These are phyloP conservation scores for Pleurotus salmoneostramineus DNA, from an alignment of 768 basidiomycete genomes.

Conservation along the genomic window DNA sequence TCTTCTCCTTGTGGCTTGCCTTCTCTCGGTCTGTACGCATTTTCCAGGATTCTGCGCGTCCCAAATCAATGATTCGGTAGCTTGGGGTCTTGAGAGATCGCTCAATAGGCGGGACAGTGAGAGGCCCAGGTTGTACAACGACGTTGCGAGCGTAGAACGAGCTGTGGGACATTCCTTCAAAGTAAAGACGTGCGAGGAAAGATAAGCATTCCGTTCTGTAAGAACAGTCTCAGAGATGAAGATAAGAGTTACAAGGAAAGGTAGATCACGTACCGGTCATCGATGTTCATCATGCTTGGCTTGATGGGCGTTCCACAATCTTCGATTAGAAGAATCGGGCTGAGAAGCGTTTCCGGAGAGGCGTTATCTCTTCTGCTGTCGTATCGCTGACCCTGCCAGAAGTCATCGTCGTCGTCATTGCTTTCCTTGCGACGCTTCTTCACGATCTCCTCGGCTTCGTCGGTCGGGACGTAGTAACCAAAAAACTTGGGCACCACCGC, in stretches of 20 bases:
- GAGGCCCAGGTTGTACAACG: slow-evolving; percentile 37
- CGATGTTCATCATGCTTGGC: slow-evolving; percentile 15
- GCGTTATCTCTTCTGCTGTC: background rate
- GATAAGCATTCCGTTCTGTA: slow-evolving; percentile 22
- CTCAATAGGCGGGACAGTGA: slow-evolving; percentile 22
- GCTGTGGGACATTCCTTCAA: slow-evolving; percentile 31
- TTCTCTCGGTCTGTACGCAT: background rate
- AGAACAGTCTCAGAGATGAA: too few relatives aligned
- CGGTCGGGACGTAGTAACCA: slow-evolving; percentile 37
- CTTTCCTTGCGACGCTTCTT: background rate
- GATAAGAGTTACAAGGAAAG: background rate
- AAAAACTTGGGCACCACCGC: slow-evolving; percentile 48
- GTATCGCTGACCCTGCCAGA: background rate
- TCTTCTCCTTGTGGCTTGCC: background rate
- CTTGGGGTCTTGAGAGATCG: slow-evolving; percentile 24
- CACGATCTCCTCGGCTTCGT: background rate
- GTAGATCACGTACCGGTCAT: slow-evolving; percentile 9
- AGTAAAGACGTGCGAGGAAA: slow-evolving; percentile 36
- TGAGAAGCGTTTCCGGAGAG: slow-evolving; percentile 13
- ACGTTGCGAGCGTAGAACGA: slow-evolving; percentile 41
- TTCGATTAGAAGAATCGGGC: slow-evolving; percentile 44
- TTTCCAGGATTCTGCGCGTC: slow-evolving; percentile 23
- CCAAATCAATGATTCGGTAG: slow-evolving; percentile 52
- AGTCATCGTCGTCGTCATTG: background rate
- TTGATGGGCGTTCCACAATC: slow-evolving; percentile 37